Evolutionary conservation across 805 yeast genomes (phyloP).

Genomic region (Saccharomyces mikatae): DNA sequence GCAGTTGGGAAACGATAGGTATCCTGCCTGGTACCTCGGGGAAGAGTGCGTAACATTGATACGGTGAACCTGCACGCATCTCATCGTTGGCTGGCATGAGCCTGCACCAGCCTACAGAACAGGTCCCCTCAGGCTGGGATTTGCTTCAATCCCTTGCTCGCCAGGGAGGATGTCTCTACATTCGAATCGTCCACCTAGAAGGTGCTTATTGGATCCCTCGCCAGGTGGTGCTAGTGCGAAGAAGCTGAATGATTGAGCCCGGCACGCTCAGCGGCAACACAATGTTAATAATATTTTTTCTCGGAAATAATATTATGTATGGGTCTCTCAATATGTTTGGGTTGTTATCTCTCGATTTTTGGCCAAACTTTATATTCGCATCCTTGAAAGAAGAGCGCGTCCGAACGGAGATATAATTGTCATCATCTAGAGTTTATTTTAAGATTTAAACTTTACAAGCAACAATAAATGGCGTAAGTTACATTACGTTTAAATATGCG

Average conservation of each 20-base stretch:
- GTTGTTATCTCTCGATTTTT: neutral
- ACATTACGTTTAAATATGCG: neutral
- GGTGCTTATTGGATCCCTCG: neutral
- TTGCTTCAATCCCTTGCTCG: neutral
- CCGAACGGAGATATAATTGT: neutral
- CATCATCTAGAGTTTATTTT: neutral
- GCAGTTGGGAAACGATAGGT: neutral
- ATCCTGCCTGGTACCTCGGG: neutral
- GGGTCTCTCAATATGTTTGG: neutral
- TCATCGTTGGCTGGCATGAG: neutral
- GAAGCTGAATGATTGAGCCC: neutral
- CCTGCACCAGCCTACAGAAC: neutral
- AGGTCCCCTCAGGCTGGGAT: neutral
- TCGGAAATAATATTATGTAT: neutral
- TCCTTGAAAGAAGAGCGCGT: neutral
- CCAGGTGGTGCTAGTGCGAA: neutral
- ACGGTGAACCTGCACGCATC: neutral
- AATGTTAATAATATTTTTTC: neutral
- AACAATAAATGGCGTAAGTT: neutral
- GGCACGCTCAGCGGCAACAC: neutral
- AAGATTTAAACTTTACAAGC: neutral
- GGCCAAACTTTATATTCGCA: neutral
- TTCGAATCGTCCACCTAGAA: neutral
- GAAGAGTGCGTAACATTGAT: neutral
- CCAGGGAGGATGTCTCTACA: neutral